phyloP scores from a whole-genome alignment of 495 filamentous ascomycete species.

The Daldinia bambusicola region DNA sequence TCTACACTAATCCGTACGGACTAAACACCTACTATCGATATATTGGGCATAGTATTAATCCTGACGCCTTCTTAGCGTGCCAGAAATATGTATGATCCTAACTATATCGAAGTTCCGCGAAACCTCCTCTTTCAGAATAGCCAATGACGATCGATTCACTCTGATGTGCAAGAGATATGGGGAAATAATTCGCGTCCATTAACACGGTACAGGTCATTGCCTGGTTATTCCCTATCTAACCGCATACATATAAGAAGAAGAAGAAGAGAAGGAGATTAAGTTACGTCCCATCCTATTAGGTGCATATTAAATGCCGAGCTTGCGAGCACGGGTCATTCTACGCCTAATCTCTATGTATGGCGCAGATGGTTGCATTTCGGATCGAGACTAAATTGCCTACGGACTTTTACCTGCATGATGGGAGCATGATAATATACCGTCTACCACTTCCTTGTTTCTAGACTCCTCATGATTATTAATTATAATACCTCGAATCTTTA shows the following conservation, averaged over 20 bases:
- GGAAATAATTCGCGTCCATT: background rate
- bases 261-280: background rate
- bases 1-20: no score
- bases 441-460: background rate
- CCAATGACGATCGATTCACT: conserved; percentile 7
- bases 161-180: background rate
- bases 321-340: background rate
- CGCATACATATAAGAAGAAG: background rate
- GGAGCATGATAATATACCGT: background rate
- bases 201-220: conserved; percentile 14
- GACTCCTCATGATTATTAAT: background rate
- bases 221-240: conserved; percentile 1
- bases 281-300: background rate
- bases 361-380: conserved; percentile 1
- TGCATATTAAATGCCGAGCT: background rate
- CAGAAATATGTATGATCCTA: conserved; percentile 10
- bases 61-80: conserved; percentile 12
- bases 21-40: no score
- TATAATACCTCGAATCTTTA: background rate
- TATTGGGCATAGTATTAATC: conserved; percentile 11
- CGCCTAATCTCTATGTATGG: background rate
- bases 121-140: conserved; percentile 15
- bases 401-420: background rate
- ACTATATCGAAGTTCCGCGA: background rate
- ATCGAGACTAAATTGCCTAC: background rate